Conservation (phyloP, 768 basidiomycete species). For the Termitomyces titanicus region DNA sequence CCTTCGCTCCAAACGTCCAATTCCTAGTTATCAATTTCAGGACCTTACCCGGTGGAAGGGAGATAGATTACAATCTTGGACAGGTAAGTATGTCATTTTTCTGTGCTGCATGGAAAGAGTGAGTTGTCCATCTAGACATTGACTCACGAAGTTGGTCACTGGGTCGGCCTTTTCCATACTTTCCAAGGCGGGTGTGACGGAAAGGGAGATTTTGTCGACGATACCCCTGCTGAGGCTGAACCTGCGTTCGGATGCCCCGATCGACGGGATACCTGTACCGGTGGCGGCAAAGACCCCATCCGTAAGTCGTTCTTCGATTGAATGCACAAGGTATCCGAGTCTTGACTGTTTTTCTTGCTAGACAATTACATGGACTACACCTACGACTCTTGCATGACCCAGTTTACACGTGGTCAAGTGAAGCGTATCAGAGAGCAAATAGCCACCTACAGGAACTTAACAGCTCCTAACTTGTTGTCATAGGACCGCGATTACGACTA, state of each 20-base stretch:
- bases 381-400: constrained; percentile 45
- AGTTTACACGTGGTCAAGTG: constrained; percentile 44
- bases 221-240: constrained; percentile 45
- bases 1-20: neutral
- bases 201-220: constrained; percentile 40
- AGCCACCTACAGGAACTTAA: neutral
- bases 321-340: neutral
- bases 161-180: constrained; percentile 58
- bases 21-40: constrained; percentile 31
- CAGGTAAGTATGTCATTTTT: constrained; percentile 21
- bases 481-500: too few species aligned
- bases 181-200: constrained; percentile 48
- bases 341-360: constrained; percentile 3
- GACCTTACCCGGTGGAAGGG: constrained; percentile 40
- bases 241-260: constrained; percentile 40
- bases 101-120: constrained; percentile 1
- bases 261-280: constrained; percentile 32
- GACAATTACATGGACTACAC: constrained; percentile 56
- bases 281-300: constrained; percentile 42
- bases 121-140: constrained; percentile 29
- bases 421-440: constrained; percentile 35
- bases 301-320: constrained; percentile 22
- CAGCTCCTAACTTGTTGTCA: neutral
- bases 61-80: constrained; percentile 39
- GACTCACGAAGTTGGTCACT: constrained; percentile 60